These are phyloP conservation scores for Chenopodium album DNA, from an alignment of 148 eudicot species.

Conservation along the genomic window DNA sequence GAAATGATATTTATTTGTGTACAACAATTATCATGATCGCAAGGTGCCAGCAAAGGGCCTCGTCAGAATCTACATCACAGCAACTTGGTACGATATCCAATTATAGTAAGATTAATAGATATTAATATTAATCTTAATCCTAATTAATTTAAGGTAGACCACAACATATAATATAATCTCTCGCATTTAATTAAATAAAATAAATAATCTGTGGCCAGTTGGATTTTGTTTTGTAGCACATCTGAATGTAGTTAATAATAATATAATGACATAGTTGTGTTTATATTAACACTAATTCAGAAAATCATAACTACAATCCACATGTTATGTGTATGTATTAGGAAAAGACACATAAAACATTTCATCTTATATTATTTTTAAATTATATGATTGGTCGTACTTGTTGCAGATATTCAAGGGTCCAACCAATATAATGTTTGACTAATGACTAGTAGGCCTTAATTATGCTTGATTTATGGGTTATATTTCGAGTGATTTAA, in stretches of 20 bases:
- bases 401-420: conserved; percentile 3
- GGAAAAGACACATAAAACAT: not conserved
- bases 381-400: not conserved
- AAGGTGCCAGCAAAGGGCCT: conserved; percentile 8
- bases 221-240: not conserved
- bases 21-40: not conserved
- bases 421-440: not conserved
- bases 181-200: not conserved
- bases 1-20: not conserved
- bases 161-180: not conserved
- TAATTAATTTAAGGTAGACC: not conserved
- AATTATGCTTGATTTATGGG: not conserved
- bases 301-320: conserved; percentile 7
- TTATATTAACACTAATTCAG: not conserved
- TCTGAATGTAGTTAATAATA: not conserved
- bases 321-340: not conserved
- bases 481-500: not conserved
- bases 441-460: not conserved
- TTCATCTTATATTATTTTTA: not conserved
- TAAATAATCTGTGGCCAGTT: not conserved
- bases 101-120: not conserved
- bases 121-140: not conserved
- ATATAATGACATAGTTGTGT: not conserved
- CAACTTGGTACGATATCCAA: conserved; percentile 9
- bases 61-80: conserved; percentile 10